Evolutionary conservation across 148 eudicot genomes (phyloP).

Genomic region (Heliosperma pusillum): DNA sequence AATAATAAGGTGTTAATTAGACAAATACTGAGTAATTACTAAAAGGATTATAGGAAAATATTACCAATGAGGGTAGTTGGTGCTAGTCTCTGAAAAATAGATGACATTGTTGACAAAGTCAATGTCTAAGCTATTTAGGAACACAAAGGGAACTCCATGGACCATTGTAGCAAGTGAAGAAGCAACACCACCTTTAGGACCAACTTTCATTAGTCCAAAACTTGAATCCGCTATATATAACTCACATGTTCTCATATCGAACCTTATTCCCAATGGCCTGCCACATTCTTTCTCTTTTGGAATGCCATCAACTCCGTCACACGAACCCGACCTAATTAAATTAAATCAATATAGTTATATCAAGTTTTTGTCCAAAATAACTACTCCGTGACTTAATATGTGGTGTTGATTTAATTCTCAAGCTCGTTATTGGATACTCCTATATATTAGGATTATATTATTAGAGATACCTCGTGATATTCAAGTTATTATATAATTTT

Average conservation of each 20-base stretch:
- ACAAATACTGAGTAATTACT: too few relatives aligned
- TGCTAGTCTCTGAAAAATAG: conserved; percentile 24
- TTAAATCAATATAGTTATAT: not conserved
- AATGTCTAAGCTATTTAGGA: conserved; percentile 22
- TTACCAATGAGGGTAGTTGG: conserved; percentile 12
- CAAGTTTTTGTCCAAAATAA: not conserved
- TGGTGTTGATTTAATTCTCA: too few relatives aligned
- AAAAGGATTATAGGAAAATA: not conserved
- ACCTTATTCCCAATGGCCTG: conserved; percentile 26
- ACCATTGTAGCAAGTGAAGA: conserved; percentile 12
- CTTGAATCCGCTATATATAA: conserved; percentile 24
- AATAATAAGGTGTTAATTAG: not conserved
- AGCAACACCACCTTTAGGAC: conserved; percentile 14
- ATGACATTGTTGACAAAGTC: conserved; percentile 3
- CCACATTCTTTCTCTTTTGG: conserved; percentile 19
- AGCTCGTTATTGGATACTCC: too few relatives aligned
- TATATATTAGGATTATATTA: too few relatives aligned
- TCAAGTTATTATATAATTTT: too few relatives aligned
- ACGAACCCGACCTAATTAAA: not conserved
- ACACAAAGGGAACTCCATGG: conserved; percentile 16
- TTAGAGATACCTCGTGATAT: too few relatives aligned
- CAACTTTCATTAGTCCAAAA: conserved; percentile 21
- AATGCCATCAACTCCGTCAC: conserved; percentile 14
- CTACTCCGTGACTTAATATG: too few relatives aligned
- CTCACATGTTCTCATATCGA: conserved; percentile 18